Evolutionary conservation across 768 basidiomycete genomes (phyloP), one percentile per base, ranked within the genome.

Genomic region (Russula olivacea): DNA sequence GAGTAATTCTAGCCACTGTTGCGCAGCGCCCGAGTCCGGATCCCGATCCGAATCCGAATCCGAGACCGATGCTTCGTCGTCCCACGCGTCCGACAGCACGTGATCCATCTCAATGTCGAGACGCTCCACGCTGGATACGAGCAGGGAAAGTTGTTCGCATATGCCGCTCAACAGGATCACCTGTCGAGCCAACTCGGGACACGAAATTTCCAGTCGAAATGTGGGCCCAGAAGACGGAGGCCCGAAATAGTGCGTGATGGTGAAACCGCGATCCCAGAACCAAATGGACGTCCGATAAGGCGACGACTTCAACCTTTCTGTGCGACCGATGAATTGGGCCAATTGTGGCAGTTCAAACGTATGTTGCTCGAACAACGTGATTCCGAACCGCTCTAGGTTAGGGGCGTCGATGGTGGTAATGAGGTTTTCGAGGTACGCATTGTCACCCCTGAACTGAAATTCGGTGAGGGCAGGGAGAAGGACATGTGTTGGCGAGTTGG

Each of bases 391-490:
- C n/a, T 56, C 54, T 23, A 64, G 21, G 34, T 23, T 21, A 2
- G 58, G 63, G 12, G 63, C 63, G n/a, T 41, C 54, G 19, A 64
- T 49, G 21, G 54, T n/a, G 19, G 48, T 14, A 21, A 60, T 34
- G 30, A 64, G 58, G 32, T 47, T 41, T 53, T 64, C 63, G 3
- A 64, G 40, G 49, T 49, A 55, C 25, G 51, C 54, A 15, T 30
- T 55, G 40, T 55, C 54, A n/a, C 63, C 63, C 23, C 17, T 55
- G 28, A 64, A 64, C 15, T 55, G 54, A 19, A 64, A 51, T n/a
- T 59, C 58, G 32, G 38, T 40, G 32, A 64, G 58, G 17, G 38
- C 25, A 2, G 54, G 32, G 25, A 64, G 59, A 25, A 28, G 48
- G 6, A 34, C n/a, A 4, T 32, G 58, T 19, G 34, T 12, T 19